Base-by-base conservation (phyloP, 208 protist species). In the Trypanosoma vivax region DNA sequence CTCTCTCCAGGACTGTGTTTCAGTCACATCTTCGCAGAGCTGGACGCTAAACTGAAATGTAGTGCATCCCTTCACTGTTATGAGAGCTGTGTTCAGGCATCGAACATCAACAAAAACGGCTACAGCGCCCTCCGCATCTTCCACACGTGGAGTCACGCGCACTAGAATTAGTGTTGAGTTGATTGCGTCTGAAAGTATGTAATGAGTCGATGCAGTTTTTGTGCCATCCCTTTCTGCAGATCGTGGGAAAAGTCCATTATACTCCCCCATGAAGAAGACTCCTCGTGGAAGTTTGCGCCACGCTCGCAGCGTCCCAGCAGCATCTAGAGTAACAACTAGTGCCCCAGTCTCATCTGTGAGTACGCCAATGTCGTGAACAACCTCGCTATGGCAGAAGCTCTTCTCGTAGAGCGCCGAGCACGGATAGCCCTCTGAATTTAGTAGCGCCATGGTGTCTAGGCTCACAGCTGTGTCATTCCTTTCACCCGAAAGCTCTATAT, bases 271-370 rank as follows among this genome's bases (percentile, higher is more conserved):
- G 29, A 90, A 83, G 50, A 86, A 75, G 34, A 90, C 39, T 37
- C 73, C 70, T 41, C 72, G 71, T 6, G 82, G 77, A 25, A 90
- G 70, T 64, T 83, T 90, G 29, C 82, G 73, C 82, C 74, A 83
- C 28, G 82, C 50, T 14, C 82, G 75, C 38, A 86, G 40, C 16
- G 65, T 63, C 24, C 82, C 82, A 30, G 33, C 27, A 3, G 49
- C 56, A 60, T 83, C 82, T 2, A 90, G 35, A 2, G 69, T 81
- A 33, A 62, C 52, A 45, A 86, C 49, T 21, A 90, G 48, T 11
- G 61, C 68, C 14, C 77, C 77, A 23, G 81, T 65, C 0, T 70
- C 49, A 54, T 90, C 81, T 23, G 63, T 29, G 29, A 79, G 51
- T 10, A 77, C 50, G 31, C 47, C 67, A 27, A 81, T 47, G 50